These are phyloP conservation scores for Cyclocybe aegerita DNA, from an alignment of 768 basidiomycete species.

Conservation along the genomic window DNA sequence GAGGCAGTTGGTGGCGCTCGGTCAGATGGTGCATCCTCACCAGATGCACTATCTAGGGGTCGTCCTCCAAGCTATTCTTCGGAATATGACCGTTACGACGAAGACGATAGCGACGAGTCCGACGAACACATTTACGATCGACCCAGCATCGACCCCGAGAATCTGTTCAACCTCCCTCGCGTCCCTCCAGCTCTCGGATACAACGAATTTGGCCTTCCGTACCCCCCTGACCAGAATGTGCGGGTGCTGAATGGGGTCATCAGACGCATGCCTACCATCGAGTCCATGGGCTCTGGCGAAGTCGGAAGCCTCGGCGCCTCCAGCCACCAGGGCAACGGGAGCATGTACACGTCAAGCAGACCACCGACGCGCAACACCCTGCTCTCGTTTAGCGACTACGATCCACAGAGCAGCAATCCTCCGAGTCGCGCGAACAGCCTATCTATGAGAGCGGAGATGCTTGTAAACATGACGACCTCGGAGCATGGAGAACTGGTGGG, in stretches of 20 bases:
- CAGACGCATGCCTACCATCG: slow-evolving; percentile 80
- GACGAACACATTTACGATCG: slow-evolving; percentile 2
- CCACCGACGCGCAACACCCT: slow-evolving; percentile 40
- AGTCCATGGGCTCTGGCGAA: slow-evolving; percentile 72
- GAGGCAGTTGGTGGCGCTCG: slow-evolving; percentile 40
- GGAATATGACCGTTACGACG: slow-evolving; percentile 18
- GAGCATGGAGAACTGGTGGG: slow-evolving; percentile 35
- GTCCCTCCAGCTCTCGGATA: slow-evolving; percentile 34
- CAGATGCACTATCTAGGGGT: slow-evolving; percentile 8
- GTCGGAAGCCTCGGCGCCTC: slow-evolving; percentile 25
- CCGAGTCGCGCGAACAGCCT: slow-evolving; percentile 39
- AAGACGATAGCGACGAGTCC: slow-evolving; percentile 8
- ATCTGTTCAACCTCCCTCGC: slow-evolving; percentile 23
- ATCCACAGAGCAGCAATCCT: slow-evolving; percentile 24
- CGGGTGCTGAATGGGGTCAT: slow-evolving; percentile 64
- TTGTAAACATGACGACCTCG: slow-evolving; percentile 20
- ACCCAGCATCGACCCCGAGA: slow-evolving; percentile 6
- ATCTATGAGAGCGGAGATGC: slow-evolving; percentile 26
- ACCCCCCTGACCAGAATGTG: slow-evolving; percentile 50
- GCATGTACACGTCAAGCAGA: slow-evolving; percentile 28
- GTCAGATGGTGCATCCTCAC: slow-evolving; percentile 21
- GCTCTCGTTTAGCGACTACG: slow-evolving; percentile 28
- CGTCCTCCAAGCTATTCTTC: slow-evolving; percentile 14
- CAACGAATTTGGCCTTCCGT: slow-evolving; percentile 48
- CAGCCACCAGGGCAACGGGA: slow-evolving; percentile 15